Base-by-base conservation (phyloP, 345 rosid genomes). In the Cardamine occulta region DNA sequence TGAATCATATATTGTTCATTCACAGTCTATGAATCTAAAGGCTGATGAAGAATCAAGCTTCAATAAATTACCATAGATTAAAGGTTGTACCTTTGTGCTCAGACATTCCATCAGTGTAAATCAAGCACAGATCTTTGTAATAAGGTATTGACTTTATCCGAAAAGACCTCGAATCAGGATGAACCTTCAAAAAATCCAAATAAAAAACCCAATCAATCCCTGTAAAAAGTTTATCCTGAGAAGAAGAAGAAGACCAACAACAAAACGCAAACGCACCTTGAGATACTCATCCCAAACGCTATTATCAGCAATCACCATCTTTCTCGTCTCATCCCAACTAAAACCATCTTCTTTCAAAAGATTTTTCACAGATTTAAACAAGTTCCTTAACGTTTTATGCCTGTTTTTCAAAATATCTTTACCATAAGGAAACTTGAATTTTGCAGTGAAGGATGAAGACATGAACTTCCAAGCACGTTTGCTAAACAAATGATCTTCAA, bases 401-500 rank as follows among this genome's bases (percentile, higher is more conserved):
- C 92, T 74, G 56, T 88, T 91, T 66, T 93, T 93, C 14, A 91
- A 74, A 63, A 91, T 87, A 54, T 93, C 93, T 74, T 85, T 86
- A 28, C 86, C 93, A 28, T 83, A 89, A 26, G 83, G 85, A 74
- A 81, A 85, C 40, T 81, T 83, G 83, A 93, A 91, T 58, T 79
- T 93, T 0, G 82, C 77, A 55, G 86, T 83, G 85, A 90, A 91
- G 83, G 84, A 47, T 13, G 75, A 73, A n/a, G 85, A 72, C 98
- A 93, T 90, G 17, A 80, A 68, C 81, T 89, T 89, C 98, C 97
- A 93, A 24, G 98, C 97, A 31, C 90, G 83, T 75, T 88, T 88
- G 68, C 95, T 86, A 74, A 89, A 93, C 45, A 88, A 77, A 68
- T 84, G 88, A 70, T 91, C 96, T 35, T 93, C 93, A 44, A 86